A percentile compares a stretch with the other conserved stretches of the same genome.
phyloP scores from a whole-genome alignment of 139 green algal genomes.

The Micractinium sp. region DNA sequence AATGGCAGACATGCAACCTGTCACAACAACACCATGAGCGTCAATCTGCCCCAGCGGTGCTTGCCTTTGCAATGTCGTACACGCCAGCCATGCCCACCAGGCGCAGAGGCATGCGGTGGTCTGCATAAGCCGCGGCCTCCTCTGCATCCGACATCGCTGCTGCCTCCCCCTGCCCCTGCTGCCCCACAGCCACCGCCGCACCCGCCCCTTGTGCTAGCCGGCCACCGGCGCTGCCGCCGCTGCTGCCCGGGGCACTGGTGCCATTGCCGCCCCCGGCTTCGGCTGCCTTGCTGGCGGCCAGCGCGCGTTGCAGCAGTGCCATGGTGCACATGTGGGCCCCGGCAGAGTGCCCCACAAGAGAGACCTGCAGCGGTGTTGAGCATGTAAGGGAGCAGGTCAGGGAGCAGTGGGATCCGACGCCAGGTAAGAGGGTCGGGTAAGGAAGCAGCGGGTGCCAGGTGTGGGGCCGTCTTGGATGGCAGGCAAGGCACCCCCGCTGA shows the following conservation, averaged over 20 bases:
- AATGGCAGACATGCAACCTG: too few species aligned
- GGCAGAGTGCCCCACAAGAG: slow-evolving; percentile 76
- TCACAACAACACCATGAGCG: too few species aligned
- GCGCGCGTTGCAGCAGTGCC: slow-evolving; percentile 71
- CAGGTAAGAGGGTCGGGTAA: neutral
- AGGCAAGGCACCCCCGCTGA: neutral
- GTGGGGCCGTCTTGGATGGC: neutral
- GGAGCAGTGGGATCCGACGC: neutral
- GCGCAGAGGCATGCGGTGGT: slow-evolving; percentile 52
- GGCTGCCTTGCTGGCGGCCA: slow-evolving; percentile 16
- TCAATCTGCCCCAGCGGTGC: neutral
- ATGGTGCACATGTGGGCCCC: slow-evolving; percentile 76
- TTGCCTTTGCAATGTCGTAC: slow-evolving; percentile 78
- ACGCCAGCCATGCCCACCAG: slow-evolving; percentile 68
- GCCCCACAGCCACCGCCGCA: neutral
- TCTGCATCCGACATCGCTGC: neutral
- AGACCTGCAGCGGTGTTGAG: slow-evolving; percentile 38
- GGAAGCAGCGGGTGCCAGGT: neutral
- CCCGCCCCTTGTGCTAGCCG: too few species aligned
- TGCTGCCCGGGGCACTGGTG: neutral
- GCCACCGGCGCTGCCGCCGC: neutral
- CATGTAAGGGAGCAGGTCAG: neutral
- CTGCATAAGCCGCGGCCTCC: neutral
- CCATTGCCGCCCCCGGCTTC: neutral
- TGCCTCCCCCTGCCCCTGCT: neutral